Conservation (phyloP, 2,329 filamentous ascomycete species). For the Periglandula ipomoeae region DNA sequence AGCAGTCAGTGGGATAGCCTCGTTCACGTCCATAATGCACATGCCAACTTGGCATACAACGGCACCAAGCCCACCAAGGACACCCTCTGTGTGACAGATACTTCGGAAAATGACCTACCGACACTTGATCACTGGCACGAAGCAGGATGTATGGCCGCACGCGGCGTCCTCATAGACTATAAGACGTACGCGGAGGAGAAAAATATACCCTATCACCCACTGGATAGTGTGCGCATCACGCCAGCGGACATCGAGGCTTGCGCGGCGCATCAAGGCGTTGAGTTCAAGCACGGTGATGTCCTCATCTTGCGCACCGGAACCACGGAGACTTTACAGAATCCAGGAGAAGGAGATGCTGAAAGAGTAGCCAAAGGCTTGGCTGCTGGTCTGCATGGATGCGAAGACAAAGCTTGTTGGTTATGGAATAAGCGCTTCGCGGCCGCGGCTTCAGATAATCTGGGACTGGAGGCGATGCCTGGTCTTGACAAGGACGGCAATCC, state of each 20-base stretch:
- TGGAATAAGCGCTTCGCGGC: constrained; percentile 61
- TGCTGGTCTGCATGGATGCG: constrained; percentile 33
- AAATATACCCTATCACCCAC: constrained; percentile 40
- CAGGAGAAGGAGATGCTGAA: constrained; percentile 24
- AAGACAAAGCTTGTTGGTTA: constrained; percentile 53
- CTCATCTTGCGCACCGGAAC: constrained; percentile 56
- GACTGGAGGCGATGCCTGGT: constrained; percentile 56
- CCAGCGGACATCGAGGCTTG: constrained; percentile 46
- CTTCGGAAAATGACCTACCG: constrained; percentile 18
- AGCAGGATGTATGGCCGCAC: constrained; percentile 41
- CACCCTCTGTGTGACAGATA: constrained; percentile 16
- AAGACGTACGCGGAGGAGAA: constrained; percentile 39
- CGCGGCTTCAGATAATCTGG: constrained; percentile 52
- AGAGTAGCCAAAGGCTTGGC: constrained; percentile 22
- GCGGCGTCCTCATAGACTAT: constrained; percentile 50
- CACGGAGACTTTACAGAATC: constrained; percentile 46
- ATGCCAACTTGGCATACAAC: constrained; percentile 39
- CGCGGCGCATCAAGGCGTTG: constrained; percentile 49
- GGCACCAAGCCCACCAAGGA: constrained; percentile 30
- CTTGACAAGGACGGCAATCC: constrained; percentile 30
- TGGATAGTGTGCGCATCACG: constrained; percentile 43
- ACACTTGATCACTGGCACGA: constrained; percentile 40
- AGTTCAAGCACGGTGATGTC: constrained; percentile 58
- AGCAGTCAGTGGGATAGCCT: constrained; percentile 49
- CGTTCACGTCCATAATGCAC: constrained; percentile 35